Evolutionary conservation across 345 rosid genomes (phyloP).

Genomic region (Boechera retrofracta): DNA sequence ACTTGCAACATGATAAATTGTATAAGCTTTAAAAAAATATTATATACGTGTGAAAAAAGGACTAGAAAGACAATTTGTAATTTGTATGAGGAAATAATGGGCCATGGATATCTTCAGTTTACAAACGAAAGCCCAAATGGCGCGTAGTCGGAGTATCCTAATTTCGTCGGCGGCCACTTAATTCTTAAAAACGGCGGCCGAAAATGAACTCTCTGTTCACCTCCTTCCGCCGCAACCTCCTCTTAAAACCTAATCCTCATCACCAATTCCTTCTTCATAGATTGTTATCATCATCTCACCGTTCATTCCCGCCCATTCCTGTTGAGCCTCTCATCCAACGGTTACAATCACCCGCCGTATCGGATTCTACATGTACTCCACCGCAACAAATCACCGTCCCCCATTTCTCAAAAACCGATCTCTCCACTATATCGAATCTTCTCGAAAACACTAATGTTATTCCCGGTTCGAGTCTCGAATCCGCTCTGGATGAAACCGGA

Average conservation of each 20-base stretch:
- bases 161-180: constrained; percentile 17
- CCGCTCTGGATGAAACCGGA: constrained; percentile 60
- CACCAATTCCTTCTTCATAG: constrained; percentile 30
- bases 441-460: constrained; percentile 52
- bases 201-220: constrained; percentile 47
- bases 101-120: neutral
- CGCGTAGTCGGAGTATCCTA: neutral
- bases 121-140: constrained; percentile 19
- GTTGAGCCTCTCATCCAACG: constrained; percentile 49
- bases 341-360: constrained; percentile 44
- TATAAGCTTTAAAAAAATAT: neutral
- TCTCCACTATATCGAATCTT: constrained; percentile 56
- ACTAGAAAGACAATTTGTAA: neutral
- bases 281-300: constrained; percentile 41
- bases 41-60: neutral
- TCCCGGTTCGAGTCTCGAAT: constrained; percentile 55
- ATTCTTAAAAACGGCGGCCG: constrained; percentile 25
- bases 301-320: constrained; percentile 45
- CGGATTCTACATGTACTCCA: constrained; percentile 31
- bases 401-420: constrained; percentile 49
- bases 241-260: constrained; percentile 38
- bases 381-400: constrained; percentile 30
- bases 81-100: neutral
- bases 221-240: constrained; percentile 34
- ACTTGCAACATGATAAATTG: neutral